phyloP scores from a whole-genome alignment of 1,284 basidiomycete genomes.

The Fistulina hepatica region DNA sequence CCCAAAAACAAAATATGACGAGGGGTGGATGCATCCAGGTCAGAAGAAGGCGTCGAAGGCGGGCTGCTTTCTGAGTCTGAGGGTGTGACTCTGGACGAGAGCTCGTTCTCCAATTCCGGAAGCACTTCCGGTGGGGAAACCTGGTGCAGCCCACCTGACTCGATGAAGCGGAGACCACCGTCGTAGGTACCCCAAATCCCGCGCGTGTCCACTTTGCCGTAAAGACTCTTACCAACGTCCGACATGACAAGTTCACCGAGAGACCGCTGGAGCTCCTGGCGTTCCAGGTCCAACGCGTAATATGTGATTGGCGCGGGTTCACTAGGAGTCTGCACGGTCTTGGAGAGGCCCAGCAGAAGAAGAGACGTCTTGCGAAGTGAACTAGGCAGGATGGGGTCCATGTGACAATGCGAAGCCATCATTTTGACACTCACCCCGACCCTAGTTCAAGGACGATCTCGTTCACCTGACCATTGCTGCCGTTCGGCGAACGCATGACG shows the following conservation, averaged over 20 bases:
- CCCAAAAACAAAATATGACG: conserved; percentile 90
- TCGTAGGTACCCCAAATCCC: conserved; percentile 90
- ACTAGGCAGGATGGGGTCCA: conserved; percentile 28
- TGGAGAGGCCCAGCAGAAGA: conserved; percentile 68
- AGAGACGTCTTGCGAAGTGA: conserved; percentile 86
- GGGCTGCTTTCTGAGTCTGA: conserved; percentile 25
- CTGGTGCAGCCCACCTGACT: conserved; percentile 42
- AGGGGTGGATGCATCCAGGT: conserved; percentile 30
- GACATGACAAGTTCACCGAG: conserved; percentile 58
- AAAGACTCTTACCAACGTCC: conserved; percentile 50
- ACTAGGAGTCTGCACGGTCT: conserved; percentile 28
- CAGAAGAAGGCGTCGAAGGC: conserved; percentile 25
- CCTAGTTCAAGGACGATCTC: conserved; percentile 75
- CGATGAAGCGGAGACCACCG: conserved; percentile 61
- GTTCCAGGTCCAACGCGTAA: conserved; percentile 89
- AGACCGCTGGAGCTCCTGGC: conserved; percentile 76
- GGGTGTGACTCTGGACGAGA: conserved; percentile 6
- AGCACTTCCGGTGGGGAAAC: conserved; percentile 3
- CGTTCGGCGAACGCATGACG: conserved; percentile 47
- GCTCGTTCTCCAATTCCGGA: too few species aligned
- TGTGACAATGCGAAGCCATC: conserved; percentile 1
- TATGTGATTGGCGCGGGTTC: conserved; percentile 59
- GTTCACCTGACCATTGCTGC: conserved; percentile 29
- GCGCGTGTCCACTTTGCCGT: conserved; percentile 62
- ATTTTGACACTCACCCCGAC: conserved; percentile 56